Conservation (phyloP, 2,329 filamentous ascomycete genomes). For the Trichoderma sp. region DNA sequence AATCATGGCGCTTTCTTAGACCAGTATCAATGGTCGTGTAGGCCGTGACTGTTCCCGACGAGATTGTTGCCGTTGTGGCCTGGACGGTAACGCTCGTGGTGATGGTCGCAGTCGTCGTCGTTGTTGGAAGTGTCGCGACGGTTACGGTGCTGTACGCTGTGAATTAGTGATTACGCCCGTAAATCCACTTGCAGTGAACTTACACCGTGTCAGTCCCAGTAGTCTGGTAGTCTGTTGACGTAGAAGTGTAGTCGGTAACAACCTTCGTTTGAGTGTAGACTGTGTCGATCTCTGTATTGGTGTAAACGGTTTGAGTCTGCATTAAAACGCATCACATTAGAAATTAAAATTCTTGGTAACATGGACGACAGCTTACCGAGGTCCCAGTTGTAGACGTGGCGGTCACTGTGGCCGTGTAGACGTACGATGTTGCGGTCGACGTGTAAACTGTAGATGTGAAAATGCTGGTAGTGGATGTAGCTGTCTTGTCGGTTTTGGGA, state of each 20-base stretch:
- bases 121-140: constrained; percentile 3
- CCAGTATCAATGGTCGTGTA: constrained; percentile 13
- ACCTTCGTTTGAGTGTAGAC: constrained; percentile 6
- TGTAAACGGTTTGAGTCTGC: background rate
- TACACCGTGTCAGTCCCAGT: constrained; percentile 15
- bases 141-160: background rate
- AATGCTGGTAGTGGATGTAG: background rate
- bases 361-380: background rate
- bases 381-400: constrained; percentile 10
- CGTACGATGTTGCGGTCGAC: constrained; percentile 6
- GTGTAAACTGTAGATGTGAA: constrained; percentile 2
- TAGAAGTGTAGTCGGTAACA: constrained; percentile 15
- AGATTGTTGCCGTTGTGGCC: background rate
- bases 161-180: background rate
- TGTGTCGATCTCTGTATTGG: background rate
- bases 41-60: constrained; percentile 5
- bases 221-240: constrained; percentile 3
- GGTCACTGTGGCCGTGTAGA: constrained; percentile 9
- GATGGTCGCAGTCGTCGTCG: constrained; percentile 7
- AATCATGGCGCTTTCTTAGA: constrained; percentile 3
- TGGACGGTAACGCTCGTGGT: background rate
- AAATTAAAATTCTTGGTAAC: background rate
- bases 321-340: background rate
- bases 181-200: background rate
- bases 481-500: background rate